Conservation (phyloP, 805 yeast genomes). For the Sugiyamaella mastotermitis region DNA sequence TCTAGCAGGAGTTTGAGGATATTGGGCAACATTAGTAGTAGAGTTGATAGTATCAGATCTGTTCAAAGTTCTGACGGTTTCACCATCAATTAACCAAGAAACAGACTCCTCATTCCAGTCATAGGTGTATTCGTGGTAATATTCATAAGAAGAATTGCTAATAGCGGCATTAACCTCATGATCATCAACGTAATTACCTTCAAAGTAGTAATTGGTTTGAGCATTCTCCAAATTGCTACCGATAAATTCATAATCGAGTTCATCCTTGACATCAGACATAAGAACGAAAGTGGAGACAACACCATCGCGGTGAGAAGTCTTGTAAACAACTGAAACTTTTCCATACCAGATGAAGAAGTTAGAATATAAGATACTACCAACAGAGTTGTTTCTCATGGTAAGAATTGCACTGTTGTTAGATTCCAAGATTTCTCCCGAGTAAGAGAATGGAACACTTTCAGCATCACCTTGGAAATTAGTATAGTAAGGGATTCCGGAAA, state of each 20-base stretch:
- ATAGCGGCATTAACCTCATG: conserved; percentile 44
- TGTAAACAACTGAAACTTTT: conserved; percentile 59
- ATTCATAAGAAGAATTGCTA: conserved; percentile 42
- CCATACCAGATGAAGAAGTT: conserved; percentile 87
- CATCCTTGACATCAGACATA: conserved; percentile 82
- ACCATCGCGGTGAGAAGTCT: conserved; percentile 71
- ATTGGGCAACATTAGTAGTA: conserved; percentile 62
- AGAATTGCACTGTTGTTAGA: conserved; percentile 51
- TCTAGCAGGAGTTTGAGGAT: conserved; percentile 89
- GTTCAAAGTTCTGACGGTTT: conserved; percentile 55
- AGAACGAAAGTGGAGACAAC: conserved; percentile 79
- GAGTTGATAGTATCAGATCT: conserved; percentile 48
- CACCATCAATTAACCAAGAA: conserved; percentile 71
- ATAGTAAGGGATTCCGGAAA: conserved; percentile 29
- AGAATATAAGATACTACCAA: conserved; percentile 77
- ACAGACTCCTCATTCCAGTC: conserved; percentile 77
- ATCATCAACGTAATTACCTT: conserved; percentile 64
- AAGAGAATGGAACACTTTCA: conserved; percentile 60
- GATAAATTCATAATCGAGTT: conserved; percentile 81
- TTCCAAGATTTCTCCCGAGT: conserved; percentile 44
- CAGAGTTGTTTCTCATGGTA: conserved; percentile 71
- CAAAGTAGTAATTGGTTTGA: conserved; percentile 76
- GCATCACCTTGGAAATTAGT: conserved; percentile 65
- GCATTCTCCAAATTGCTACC: conserved; percentile 64
- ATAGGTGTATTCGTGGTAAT: conserved; percentile 68